Conservation (phyloP, 176 grass and related monocot genomes). For the Miscanthus lutarioriparius region DNA sequence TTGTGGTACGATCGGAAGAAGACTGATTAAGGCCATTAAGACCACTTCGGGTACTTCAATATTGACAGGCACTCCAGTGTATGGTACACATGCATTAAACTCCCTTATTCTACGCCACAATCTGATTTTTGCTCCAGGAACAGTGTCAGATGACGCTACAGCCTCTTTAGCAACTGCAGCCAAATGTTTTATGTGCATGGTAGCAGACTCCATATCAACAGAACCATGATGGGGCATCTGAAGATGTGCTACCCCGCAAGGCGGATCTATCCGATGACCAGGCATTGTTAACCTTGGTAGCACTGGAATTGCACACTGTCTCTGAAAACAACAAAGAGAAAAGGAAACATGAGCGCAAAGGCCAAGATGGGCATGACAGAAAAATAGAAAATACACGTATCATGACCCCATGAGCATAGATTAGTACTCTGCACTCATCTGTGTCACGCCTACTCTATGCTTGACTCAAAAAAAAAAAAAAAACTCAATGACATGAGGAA, state of each 20-base stretch:
- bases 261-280: slow-evolving; percentile 94
- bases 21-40: slow-evolving; percentile 95
- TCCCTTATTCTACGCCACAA: slow-evolving; percentile 99
- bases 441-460: background rate
- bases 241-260: slow-evolving; percentile 62
- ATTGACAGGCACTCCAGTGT: slow-evolving; percentile 80
- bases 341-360: slow-evolving; percentile 6
- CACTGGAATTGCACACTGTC: slow-evolving; percentile 83
- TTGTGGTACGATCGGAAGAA: slow-evolving; percentile 78
- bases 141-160: slow-evolving; percentile 75
- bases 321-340: slow-evolving; percentile 50
- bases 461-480: background rate
- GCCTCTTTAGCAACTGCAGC: slow-evolving; percentile 89
- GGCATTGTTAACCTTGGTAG: slow-evolving; percentile 94
- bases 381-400: slow-evolving; percentile 40
- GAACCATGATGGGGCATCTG: slow-evolving; percentile 50
- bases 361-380: slow-evolving; percentile 4
- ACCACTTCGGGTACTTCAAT: slow-evolving; percentile 96
- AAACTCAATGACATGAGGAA: background rate
- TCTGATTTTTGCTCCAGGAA: slow-evolving; percentile 88
- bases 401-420: slow-evolving; percentile 29
- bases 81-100: slow-evolving; percentile 94
- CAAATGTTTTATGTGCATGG: slow-evolving; percentile 94
- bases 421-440: background rate
- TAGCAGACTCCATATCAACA: slow-evolving; percentile 71